Base-by-base conservation (phyloP, 495 filamentous ascomycete genomes). In the Chlorociboria aeruginascens region DNA sequence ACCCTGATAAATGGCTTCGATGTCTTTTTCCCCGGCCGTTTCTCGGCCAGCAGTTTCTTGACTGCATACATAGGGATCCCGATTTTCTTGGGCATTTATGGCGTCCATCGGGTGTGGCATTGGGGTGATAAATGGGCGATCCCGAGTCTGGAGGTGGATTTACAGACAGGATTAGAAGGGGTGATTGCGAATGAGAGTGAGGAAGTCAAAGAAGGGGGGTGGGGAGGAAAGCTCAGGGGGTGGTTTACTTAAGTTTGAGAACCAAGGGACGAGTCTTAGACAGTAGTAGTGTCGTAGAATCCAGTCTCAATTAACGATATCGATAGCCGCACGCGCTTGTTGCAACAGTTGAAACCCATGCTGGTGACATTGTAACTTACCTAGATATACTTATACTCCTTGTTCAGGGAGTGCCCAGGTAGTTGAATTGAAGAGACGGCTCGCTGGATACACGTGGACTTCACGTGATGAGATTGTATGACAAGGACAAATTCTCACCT, bases 31-130 rank as follows among this genome's bases (percentile, higher is more conserved):
- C 72, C 76, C 0, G 65, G 67, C 0, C 57, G 73, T 8, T 82
- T 70, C 68, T 65, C 64, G 16, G 67, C 63, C 8, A 63, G 56
- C 41, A 66, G 55, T 35, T 83, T 84, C 57, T 63, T 84, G 41
- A 77, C 78, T 7, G 68, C 78, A 0, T 84, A 84, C 45, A 73
- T 82, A 46, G 77, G 77, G 7, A 74, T 81, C 43, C 77, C 75
- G 0, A 70, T 73, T 13, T 80, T 80, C 49, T 40, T 77, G 43
- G 47, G 67, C 20, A 63, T 83, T 35, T 83, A 78, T 54, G 20
- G 20, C 4, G 4, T 25, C 2, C 20, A 25, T 25, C 1, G 20
- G 20, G 20, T 25, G 20, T 25, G 20, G 25, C 66, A 57, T 46
- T 65, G 66, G 59, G 53, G 48, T 6, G 76, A 80, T 49, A 66